These are phyloP conservation scores for Saraca asoca DNA, from an alignment of 331 rosid species.

Conservation along the genomic window DNA sequence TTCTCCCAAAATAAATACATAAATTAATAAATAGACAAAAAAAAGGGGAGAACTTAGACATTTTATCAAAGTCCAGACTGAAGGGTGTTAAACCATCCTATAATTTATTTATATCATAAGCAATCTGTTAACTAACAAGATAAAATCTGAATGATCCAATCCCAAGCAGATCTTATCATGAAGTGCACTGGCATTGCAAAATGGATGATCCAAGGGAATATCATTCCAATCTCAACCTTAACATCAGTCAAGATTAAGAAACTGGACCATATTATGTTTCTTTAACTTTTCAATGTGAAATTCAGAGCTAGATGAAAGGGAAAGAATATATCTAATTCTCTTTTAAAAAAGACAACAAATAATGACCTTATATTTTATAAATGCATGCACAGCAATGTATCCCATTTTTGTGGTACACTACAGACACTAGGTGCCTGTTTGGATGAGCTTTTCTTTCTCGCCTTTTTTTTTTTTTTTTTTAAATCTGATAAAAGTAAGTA, in stretches of 20 bases:
- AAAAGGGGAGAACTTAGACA: too few relatives aligned
- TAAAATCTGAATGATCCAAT: too few relatives aligned
- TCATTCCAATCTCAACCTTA: conserved; percentile 4
- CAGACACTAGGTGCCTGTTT: too few relatives aligned
- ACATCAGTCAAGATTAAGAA: conserved; percentile 11
- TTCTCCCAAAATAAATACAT: too few relatives aligned
- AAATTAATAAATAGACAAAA: too few relatives aligned
- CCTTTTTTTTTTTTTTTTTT: background rate
- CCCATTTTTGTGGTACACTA: too few relatives aligned
- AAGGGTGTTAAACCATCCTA: too few relatives aligned
- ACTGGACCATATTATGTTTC: background rate
- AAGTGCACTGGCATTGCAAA: conserved; percentile 13
- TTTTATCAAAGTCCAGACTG: too few relatives aligned
- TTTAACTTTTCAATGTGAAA: background rate
- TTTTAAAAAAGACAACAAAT: background rate
- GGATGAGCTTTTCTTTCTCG: background rate
- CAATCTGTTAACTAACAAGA: too few relatives aligned
- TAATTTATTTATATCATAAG: too few relatives aligned
- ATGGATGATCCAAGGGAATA: conserved; percentile 8
- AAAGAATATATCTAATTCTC: background rate
- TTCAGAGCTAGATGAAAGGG: background rate
- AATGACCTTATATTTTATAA: conserved; percentile 1
- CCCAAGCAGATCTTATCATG: too few relatives aligned
- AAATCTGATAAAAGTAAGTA: conserved; percentile 22
- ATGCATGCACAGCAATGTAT: background rate